A percentile compares a stretch with the other conserved stretches of the same genome.
Conservation (phyloP, 164 flowering plant genomes). For the Tetracentron sinense region DNA sequence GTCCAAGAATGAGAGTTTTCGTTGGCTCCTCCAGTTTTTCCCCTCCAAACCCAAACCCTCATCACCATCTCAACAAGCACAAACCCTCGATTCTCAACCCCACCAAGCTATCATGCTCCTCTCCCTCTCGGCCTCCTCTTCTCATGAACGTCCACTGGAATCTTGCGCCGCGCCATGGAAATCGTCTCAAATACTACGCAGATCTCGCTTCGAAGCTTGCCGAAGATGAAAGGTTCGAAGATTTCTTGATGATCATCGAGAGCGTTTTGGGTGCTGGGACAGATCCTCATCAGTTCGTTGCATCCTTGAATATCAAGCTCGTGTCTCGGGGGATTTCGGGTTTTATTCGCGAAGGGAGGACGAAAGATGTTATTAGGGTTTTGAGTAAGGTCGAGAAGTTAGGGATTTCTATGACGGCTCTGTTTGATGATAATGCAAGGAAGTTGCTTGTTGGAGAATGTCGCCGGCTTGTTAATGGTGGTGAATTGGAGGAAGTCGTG, state of each 20-base stretch:
- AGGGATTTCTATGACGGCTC: slow-evolving; percentile 37
- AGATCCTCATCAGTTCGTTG: slow-evolving; percentile 24
- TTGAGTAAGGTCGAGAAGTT: slow-evolving; percentile 39
- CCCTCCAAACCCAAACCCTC: slow-evolving; percentile 17
- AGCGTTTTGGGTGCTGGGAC: slow-evolving; percentile 33
- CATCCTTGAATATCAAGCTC: slow-evolving; percentile 22
- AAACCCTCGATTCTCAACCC: slow-evolving; percentile 7
- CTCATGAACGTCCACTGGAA: slow-evolving; percentile 10
- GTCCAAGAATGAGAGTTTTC: slow-evolving; percentile 42
- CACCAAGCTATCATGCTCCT: not conserved
- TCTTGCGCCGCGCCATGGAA: slow-evolving; percentile 2
- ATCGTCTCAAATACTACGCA: slow-evolving; percentile 35
- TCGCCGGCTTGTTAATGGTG: slow-evolving; percentile 29
- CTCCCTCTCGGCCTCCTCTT: slow-evolving; percentile 1
- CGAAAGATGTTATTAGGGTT: slow-evolving; percentile 29
- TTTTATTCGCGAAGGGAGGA: slow-evolving; percentile 33
- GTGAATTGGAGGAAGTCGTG: slow-evolving; percentile 44
- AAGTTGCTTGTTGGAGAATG: slow-evolving; percentile 39
- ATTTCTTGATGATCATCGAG: slow-evolving; percentile 50
- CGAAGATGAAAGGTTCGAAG: slow-evolving; percentile 49
- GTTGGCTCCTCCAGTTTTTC: slow-evolving; percentile 34
- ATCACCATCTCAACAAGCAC: slow-evolving; percentile 3
- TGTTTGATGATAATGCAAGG: slow-evolving; percentile 40
- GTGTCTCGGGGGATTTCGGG: slow-evolving; percentile 40
- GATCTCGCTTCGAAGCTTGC: slow-evolving; percentile 61